These are phyloP conservation scores for Sesbania bispinosa DNA, from an alignment of 306 rosid genomes.

Conservation along the genomic window DNA sequence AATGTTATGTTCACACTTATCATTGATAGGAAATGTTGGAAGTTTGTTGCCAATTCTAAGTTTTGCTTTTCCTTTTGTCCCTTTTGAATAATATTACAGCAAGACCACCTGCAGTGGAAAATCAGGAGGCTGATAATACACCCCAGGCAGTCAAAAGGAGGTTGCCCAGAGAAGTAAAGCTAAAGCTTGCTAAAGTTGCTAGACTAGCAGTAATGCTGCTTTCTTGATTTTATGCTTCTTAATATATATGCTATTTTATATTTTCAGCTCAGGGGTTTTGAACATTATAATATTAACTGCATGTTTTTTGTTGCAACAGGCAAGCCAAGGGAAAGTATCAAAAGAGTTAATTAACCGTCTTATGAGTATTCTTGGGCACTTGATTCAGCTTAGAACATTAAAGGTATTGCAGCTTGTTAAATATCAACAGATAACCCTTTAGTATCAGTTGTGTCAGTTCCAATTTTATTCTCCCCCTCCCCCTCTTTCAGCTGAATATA, in stretches of 20 bases:
- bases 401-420: conserved; percentile 54
- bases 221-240: conserved; percentile 24
- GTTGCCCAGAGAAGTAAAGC: conserved; percentile 93
- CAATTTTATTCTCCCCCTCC: neutral
- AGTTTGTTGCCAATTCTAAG: conserved; percentile 22
- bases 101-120: conserved; percentile 86
- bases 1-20: conserved; percentile 21
- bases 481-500: conserved; percentile 10
- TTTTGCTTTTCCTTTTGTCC: conserved; percentile 19
- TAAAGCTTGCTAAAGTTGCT: conserved; percentile 97
- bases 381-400: conserved; percentile 92
- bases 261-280: neutral
- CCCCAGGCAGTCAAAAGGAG: conserved; percentile 89
- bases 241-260: neutral
- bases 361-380: conserved; percentile 91
- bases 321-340: conserved; percentile 89
- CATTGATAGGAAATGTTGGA: conserved; percentile 12
- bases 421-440: conserved; percentile 6
- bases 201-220: conserved; percentile 73
- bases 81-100: conserved; percentile 49
- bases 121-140: conserved; percentile 70
- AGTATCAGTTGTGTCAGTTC: conserved; percentile 6
- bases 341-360: conserved; percentile 89
- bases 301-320: conserved; percentile 61
- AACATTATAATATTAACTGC: conserved; percentile 13